Percentiles rank a stretch among this genome's conserved stretches.
phyloP scores from a whole-genome alignment of 129 eudicot species.

The Flaveria bidentis region DNA sequence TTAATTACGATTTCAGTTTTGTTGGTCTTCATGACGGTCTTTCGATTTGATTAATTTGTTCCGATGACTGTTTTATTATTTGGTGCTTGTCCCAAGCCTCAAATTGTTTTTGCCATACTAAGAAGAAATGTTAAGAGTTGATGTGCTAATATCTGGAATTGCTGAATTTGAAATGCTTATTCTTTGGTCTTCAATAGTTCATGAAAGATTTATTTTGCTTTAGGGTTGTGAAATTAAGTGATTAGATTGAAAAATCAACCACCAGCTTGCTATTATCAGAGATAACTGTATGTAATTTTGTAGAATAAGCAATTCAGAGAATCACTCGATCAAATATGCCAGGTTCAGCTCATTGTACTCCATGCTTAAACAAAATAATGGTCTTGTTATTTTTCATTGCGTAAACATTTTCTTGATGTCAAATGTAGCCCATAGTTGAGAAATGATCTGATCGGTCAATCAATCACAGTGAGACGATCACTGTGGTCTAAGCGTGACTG shows the following conservation, averaged over 20 bases:
- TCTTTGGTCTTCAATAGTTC: slow-evolving; percentile 6
- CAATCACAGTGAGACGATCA: slow-evolving; percentile 30
- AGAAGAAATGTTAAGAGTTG: no score
- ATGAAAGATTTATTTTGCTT: neutral
- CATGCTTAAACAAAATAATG: slow-evolving; percentile 16
- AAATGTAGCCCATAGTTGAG: slow-evolving; percentile 6
- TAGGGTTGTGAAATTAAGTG: neutral
- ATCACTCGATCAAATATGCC: slow-evolving; percentile 28
- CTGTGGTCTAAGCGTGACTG: slow-evolving; percentile 83
- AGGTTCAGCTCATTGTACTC: slow-evolving; percentile 29
- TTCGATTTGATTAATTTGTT: neutral
- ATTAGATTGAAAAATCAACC: no score
- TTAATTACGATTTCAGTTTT: slow-evolving; percentile 4
- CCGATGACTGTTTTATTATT: no score
- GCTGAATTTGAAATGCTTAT: neutral
- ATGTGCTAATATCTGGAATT: neutral
- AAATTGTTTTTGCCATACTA: neutral
- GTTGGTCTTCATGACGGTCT: neutral
- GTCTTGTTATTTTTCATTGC: slow-evolving; percentile 31
- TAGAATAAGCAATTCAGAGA: no score
- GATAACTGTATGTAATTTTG: no score
- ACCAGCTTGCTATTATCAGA: no score
- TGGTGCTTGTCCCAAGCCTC: no score
- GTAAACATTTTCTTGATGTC: neutral
- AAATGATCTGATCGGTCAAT: slow-evolving; percentile 64